Evolutionary conservation across 164 flowering plant species (phyloP).

Genomic region (Piper betle): DNA sequence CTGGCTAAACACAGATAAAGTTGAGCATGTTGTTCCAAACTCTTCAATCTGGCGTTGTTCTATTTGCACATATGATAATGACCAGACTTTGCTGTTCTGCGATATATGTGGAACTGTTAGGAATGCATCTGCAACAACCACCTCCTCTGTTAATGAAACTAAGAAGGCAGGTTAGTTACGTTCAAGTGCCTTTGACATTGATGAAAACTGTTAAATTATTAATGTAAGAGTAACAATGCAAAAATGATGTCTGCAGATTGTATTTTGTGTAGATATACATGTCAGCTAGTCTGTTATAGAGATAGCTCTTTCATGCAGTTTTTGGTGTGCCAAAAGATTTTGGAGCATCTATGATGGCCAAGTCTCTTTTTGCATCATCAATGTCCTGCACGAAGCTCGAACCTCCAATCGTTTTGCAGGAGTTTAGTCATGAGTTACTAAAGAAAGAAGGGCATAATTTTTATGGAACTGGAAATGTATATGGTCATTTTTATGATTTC

Average conservation of each 20-base stretch:
- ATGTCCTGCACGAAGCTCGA: constrained; percentile 33
- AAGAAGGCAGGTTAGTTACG: constrained; percentile 33
- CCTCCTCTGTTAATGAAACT: constrained; percentile 11
- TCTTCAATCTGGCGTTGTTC: constrained; percentile 66
- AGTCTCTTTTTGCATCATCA: constrained; percentile 76
- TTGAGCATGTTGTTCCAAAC: constrained; percentile 13
- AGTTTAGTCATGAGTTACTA: constrained; percentile 29
- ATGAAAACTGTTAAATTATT: background rate
- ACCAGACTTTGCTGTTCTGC: constrained; percentile 48
- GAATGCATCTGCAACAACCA: constrained; percentile 36
- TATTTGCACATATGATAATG: constrained; percentile 89
- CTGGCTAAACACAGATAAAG: constrained; percentile 9
- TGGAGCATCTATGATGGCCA: constrained; percentile 82
- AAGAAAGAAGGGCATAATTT: constrained; percentile 23
- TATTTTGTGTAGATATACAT: constrained; percentile 8
- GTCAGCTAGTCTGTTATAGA: constrained; percentile 31
- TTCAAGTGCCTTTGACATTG: background rate
- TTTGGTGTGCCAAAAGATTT: constrained; percentile 45
- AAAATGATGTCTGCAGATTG: background rate
- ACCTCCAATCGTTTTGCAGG: constrained; percentile 30
- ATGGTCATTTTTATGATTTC: constrained; percentile 32
- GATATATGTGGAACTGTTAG: constrained; percentile 92
- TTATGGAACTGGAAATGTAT: constrained; percentile 29
- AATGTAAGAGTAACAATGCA: background rate
- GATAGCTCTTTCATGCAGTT: constrained; percentile 79